Conservation (phyloP, 352 stramenopile genomes). For the Phytophthora meadii region DNA sequence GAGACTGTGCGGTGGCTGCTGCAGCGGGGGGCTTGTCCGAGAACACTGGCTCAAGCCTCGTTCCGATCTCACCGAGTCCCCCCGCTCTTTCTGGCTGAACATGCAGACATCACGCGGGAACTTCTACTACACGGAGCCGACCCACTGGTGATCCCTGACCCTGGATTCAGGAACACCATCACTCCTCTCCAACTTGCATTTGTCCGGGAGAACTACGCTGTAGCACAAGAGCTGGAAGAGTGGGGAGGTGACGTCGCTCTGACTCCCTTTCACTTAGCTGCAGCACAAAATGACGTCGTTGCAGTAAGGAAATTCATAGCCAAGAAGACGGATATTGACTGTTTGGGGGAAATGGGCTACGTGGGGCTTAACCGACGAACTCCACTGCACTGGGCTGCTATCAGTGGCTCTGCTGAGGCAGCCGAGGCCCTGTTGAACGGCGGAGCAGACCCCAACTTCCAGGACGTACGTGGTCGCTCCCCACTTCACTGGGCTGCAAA, state of each 20-base stretch:
- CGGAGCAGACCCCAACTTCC: constrained; percentile 70
- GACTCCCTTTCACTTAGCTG: constrained; percentile 68
- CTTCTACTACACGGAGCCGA: constrained; percentile 62
- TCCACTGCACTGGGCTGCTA: constrained; percentile 71
- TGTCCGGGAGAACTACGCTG: constrained; percentile 67
- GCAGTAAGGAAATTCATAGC: constrained; percentile 60
- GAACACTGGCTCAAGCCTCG: constrained; percentile 49
- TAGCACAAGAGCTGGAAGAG: constrained; percentile 74
- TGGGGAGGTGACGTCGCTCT: constrained; percentile 75
- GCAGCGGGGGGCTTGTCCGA: constrained; percentile 42
- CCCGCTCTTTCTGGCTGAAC: constrained; percentile 73
- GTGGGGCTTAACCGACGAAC: constrained; percentile 71
- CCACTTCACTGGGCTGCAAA: constrained; percentile 74
- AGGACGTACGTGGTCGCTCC: constrained; percentile 61
- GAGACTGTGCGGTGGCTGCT: constrained; percentile 72
- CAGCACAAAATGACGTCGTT: constrained; percentile 57
- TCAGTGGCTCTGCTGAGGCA: constrained; percentile 55
- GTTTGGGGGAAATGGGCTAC: constrained; percentile 76
- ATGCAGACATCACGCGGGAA: constrained; percentile 56
- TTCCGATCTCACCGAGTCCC: constrained; percentile 65
- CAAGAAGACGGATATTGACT: constrained; percentile 53
- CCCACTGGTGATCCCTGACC: constrained; percentile 62
- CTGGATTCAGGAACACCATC: constrained; percentile 75
- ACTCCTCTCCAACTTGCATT: constrained; percentile 74
- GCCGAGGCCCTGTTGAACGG: constrained; percentile 58